Evolutionary conservation across 371 early-diverging fungal genomes (phyloP).

Genomic region (Phascolomyces articulosus): DNA sequence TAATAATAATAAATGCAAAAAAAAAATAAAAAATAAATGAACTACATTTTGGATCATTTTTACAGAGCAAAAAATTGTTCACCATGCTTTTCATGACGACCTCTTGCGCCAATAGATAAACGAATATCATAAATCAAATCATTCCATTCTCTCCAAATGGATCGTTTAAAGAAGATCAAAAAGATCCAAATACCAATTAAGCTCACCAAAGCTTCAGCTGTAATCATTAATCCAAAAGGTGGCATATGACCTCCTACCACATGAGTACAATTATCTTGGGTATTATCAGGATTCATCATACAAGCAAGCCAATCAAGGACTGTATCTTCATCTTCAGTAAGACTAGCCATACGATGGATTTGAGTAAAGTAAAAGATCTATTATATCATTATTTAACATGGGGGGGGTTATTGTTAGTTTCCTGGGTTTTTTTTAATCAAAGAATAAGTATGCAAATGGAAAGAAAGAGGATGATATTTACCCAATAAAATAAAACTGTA

Average conservation of each 20-base stretch:
- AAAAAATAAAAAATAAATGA: no score
- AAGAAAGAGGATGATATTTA: slow-evolving; percentile 9
- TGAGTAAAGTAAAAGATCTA: slow-evolving; percentile 63
- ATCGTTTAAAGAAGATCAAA: slow-evolving; percentile 64
- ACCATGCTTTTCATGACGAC: slow-evolving; percentile 47
- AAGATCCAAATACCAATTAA: slow-evolving; percentile 58
- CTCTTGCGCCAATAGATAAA: slow-evolving; percentile 32
- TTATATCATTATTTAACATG: background rate
- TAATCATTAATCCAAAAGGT: slow-evolving; percentile 58
- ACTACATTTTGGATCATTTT: no score
- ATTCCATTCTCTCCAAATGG: slow-evolving; percentile 59
- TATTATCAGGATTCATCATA: slow-evolving; percentile 39
- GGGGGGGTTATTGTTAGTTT: background rate
- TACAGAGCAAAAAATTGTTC: slow-evolving; percentile 49
- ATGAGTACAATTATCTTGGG: slow-evolving; percentile 45
- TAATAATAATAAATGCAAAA: background rate
- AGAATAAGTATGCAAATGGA: no score
- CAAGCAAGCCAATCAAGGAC: slow-evolving; percentile 54
- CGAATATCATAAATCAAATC: slow-evolving; percentile 52
- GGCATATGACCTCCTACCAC: slow-evolving; percentile 45
- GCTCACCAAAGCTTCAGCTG: slow-evolving; percentile 62
- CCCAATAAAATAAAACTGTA: slow-evolving; percentile 59
- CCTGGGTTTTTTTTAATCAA: background rate
- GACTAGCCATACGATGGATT: slow-evolving; percentile 38
- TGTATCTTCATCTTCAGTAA: slow-evolving; percentile 25